phyloP scores from a whole-genome alignment of 2,329 filamentous ascomycete species.

The Amauroascus verrucosus region DNA sequence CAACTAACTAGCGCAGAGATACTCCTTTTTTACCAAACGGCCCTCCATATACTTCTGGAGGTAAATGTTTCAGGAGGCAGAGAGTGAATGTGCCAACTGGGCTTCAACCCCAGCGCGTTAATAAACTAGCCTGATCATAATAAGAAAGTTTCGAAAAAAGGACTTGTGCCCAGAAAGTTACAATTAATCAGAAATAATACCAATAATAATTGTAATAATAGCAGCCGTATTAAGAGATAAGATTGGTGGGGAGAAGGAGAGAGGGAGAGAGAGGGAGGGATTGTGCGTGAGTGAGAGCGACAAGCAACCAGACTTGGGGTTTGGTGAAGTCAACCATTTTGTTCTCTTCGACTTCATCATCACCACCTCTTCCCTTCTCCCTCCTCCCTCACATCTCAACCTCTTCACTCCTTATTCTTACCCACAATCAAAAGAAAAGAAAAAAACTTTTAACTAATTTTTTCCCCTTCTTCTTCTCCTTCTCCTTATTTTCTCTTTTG shows the following conservation, averaged over 20 bases:
- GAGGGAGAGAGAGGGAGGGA: not conserved
- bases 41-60: not conserved
- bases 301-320: not conserved
- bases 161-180: not conserved
- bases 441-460: not conserved
- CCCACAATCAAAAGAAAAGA: not conserved
- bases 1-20: not conserved
- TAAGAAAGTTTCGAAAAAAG: constrained; percentile 11
- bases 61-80: constrained; percentile 6
- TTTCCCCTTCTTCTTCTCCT: constrained; percentile 20
- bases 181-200: not conserved
- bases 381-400: not conserved
- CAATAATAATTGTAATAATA: not conserved
- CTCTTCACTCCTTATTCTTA: not conserved
- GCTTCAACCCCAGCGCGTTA: not conserved
- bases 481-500: constrained; percentile 20
- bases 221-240: no score
- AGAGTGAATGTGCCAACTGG: constrained; percentile 1
- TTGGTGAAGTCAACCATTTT: not conserved
- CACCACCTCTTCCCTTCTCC: not conserved
- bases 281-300: not conserved
- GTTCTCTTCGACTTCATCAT: not conserved
- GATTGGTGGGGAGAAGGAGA: not conserved
- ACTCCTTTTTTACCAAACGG: not conserved
- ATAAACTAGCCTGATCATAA: constrained; percentile 6